Conservation (phyloP, 495 filamentous ascomycete genomes). For the Halenospora varia region DNA sequence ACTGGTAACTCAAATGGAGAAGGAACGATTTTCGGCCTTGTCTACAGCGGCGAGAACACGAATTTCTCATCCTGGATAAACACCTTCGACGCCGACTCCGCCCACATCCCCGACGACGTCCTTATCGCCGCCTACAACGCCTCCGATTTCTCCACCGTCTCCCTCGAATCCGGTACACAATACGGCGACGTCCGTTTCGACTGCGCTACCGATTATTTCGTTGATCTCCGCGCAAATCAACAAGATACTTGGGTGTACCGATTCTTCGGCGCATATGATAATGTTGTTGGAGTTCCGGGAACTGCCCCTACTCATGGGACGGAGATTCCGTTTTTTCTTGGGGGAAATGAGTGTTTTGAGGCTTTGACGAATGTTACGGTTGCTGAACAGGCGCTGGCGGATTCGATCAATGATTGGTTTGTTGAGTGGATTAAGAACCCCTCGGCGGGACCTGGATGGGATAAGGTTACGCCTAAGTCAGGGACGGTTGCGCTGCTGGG, state of each 20-base stretch:
- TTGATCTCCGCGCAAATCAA: not conserved
- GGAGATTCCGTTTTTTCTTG: not conserved
- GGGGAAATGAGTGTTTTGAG: not conserved
- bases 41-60: not conserved
- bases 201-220: not conserved
- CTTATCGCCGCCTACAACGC: not conserved
- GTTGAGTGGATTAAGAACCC: not conserved
- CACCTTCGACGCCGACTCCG: not conserved
- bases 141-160: not conserved
- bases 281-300: not conserved
- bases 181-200: not conserved
- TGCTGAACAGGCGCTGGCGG: not conserved
- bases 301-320: not conserved
- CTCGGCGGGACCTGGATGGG: not conserved
- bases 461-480: not conserved
- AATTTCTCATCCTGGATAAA: conserved; percentile 1
- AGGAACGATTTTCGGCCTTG: not conserved
- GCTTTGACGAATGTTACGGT: not conserved
- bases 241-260: not conserved
- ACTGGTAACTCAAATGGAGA: not conserved
- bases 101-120: not conserved
- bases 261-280: not conserved
- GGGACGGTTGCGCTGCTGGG: not conserved
- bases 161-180: not conserved
- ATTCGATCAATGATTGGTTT: not conserved